Base-by-base conservation (phyloP, 2,329 filamentous ascomycete genomes). In the Fusarium sp. region DNA sequence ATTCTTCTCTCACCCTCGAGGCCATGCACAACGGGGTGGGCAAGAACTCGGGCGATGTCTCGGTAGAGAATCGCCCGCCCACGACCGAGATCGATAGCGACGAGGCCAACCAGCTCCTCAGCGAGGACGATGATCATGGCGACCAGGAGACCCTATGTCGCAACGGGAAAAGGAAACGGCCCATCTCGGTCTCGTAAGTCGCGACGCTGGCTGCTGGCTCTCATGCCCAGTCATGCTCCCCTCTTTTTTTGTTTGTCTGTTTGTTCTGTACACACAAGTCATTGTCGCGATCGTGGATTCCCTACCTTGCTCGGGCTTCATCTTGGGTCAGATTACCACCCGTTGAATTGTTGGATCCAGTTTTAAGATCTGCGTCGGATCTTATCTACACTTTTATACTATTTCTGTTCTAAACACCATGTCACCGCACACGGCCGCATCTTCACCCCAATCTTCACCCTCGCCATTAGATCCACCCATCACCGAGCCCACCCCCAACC, bases 151-250 rank as follows among this genome's bases (percentile, higher is more conserved):
- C 69, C 45, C 65, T 78, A 31, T 77, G 76, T 69, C 79, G 79
- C 67, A 77, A 75, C 25, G 80, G 87, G 68, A 91, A 91, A 81
- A 87, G 90, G 71, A 91, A 91, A 80, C 85, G 90, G 68, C 88
- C 88, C 69, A 85, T 90, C 59, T 90, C 89, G 68, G 89, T 91
- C 70, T 91, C 89, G 89, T 91, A 86, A 74, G 77, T 78, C 66
- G 70, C 72, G 64, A 65, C 63, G 47, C 42, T 66, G 47, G 40
- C 45, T 50, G 45, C 22, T 50, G 8, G 45, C 45, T 50, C 42
- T 66, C 33, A 40, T 54, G 45, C 22, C 54, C 54, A 38, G 47
- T 50, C 29, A 47, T 52, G 36, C 62, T 59, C 52, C 33, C 25
- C 40, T 40, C 50, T 54, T 60, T 61, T 47, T 36, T 60, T 67